These are phyloP conservation scores for Apium graveolens DNA, from an alignment of 129 eudicot genomes.

Conservation along the genomic window DNA sequence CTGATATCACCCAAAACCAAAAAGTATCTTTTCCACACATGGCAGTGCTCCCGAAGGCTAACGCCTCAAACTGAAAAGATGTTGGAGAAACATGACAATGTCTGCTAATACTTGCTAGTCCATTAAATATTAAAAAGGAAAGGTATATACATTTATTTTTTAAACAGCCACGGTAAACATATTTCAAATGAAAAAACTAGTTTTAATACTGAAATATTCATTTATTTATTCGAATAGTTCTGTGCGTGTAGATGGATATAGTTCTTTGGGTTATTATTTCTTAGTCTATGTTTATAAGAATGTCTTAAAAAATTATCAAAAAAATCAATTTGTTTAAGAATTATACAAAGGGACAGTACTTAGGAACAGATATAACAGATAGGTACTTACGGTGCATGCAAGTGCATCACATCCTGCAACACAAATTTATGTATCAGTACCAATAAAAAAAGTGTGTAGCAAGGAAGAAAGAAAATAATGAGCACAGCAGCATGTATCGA, in stretches of 20 bases:
- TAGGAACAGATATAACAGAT: background rate
- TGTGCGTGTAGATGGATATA: background rate
- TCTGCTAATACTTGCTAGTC: background rate
- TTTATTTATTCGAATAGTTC: too few species aligned
- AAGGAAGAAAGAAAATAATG: background rate
- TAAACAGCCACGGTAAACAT: background rate
- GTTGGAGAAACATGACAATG: background rate
- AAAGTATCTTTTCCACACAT: slow-evolving; percentile 85
- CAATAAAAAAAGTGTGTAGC: background rate
- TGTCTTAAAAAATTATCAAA: background rate
- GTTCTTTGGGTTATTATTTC: background rate
- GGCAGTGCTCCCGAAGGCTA: slow-evolving; percentile 95
- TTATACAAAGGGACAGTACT: background rate
- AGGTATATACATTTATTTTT: background rate
- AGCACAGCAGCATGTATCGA: background rate
- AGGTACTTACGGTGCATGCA: slow-evolving; percentile 75
- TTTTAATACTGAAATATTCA: background rate
- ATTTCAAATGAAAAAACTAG: background rate
- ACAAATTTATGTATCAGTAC: slow-evolving; percentile 13
- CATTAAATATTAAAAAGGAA: slow-evolving; percentile 8
- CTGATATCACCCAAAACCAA: slow-evolving; percentile 97
- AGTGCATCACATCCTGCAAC: slow-evolving; percentile 96
- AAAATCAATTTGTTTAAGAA: background rate
- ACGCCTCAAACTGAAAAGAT: slow-evolving; percentile 60
- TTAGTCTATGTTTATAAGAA: background rate